These are phyloP conservation scores for Sclerotinia borealis DNA, from an alignment of 2,329 filamentous ascomycete species.

Conservation along the genomic window DNA sequence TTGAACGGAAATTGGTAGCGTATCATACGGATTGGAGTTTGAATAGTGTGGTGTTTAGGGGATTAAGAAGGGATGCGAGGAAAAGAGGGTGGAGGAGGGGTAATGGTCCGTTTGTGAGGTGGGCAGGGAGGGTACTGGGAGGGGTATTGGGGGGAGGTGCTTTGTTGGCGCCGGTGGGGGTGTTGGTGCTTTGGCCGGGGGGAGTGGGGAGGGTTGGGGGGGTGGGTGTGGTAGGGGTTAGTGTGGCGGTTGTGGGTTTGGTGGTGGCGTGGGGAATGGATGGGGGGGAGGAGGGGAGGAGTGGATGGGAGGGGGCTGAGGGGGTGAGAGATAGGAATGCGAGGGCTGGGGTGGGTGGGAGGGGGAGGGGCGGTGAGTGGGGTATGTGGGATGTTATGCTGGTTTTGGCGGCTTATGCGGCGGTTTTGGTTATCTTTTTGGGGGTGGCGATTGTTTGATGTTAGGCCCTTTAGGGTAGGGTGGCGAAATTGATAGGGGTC, in stretches of 20 bases:
- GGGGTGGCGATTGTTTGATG: background rate
- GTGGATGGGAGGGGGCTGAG: no score
- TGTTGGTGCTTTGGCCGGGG: background rate
- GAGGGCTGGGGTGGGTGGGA: background rate
- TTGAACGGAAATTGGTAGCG: background rate
- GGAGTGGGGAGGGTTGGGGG: background rate
- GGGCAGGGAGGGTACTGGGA: background rate
- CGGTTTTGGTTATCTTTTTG: conserved; percentile 6
- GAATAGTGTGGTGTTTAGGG: background rate
- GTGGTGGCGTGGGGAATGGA: background rate
- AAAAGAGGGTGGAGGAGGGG: background rate
- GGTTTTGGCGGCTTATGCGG: conserved; percentile 2
- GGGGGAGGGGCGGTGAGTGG: background rate
- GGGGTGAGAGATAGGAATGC: background rate
- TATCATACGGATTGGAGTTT: conserved; percentile 9
- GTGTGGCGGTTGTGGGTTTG: background rate
- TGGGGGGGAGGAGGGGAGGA: background rate
- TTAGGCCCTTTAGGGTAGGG: background rate
- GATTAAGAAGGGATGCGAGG: background rate
- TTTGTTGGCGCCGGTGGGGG: background rate
- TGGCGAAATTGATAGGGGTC: background rate
- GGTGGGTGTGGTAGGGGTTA: background rate
- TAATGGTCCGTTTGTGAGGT: background rate
- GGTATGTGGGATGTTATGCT: background rate
- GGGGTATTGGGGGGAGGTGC: background rate